Conservation (phyloP, 192 early-diverging fungal genomes). For the Allomyces javanicus region DNA sequence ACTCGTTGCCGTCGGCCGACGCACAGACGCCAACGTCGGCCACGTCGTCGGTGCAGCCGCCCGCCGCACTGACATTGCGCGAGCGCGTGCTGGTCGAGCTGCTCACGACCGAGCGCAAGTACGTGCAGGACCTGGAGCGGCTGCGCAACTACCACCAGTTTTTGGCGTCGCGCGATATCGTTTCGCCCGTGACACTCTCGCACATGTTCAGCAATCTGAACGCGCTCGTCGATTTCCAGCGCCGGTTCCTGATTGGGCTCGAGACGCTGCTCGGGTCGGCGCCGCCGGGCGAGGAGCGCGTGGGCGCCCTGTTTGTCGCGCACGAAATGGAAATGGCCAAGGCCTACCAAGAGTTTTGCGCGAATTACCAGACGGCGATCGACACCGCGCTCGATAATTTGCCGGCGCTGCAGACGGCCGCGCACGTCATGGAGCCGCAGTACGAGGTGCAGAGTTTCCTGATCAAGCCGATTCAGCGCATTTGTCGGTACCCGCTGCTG, state of each 20-base stretch:
- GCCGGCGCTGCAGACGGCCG: slow-evolving; percentile 25
- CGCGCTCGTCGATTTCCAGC: slow-evolving; percentile 86
- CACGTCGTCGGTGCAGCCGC: neutral
- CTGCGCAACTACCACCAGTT: slow-evolving; percentile 56
- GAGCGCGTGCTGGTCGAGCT: slow-evolving; percentile 71
- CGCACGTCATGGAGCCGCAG: slow-evolving; percentile 55
- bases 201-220: slow-evolving; percentile 84
- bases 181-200: slow-evolving; percentile 57
- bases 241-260: slow-evolving; percentile 75
- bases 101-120: slow-evolving; percentile 81
- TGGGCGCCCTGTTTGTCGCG: slow-evolving; percentile 69
- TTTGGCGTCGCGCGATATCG: slow-evolving; percentile 43
- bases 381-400: slow-evolving; percentile 47
- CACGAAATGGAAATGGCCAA: slow-evolving; percentile 23
- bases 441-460: slow-evolving; percentile 76
- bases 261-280: slow-evolving; percentile 53
- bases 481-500: slow-evolving; percentile 94
- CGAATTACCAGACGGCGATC: slow-evolving; percentile 62
- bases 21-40: neutral
- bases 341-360: slow-evolving; percentile 84
- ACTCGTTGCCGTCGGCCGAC: neutral
- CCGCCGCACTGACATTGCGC: slow-evolving; percentile 12
- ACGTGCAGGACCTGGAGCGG: slow-evolving; percentile 71
- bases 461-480: slow-evolving; percentile 94
- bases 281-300: slow-evolving; percentile 56